These are phyloP conservation scores for Aphanoascus verrucosus DNA, from an alignment of 2,329 filamentous ascomycete species.

Conservation along the genomic window DNA sequence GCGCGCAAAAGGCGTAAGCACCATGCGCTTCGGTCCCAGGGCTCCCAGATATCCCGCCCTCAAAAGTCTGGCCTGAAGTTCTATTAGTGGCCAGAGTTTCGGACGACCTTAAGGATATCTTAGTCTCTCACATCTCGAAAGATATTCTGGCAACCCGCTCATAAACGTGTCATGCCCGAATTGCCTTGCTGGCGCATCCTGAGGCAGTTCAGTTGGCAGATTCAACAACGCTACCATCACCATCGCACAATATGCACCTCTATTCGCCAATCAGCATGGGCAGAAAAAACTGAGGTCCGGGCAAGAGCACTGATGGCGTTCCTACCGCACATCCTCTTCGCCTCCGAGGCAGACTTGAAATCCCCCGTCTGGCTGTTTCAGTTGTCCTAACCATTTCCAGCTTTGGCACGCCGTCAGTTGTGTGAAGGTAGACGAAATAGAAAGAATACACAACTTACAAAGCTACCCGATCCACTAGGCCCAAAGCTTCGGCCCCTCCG, in stretches of 20 bases:
- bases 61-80: conserved; percentile 69
- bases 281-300: conserved; percentile 1
- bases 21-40: conserved; percentile 89
- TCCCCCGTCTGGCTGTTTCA: conserved; percentile 83
- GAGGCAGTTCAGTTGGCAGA: conserved; percentile 67
- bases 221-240: conserved; percentile 74
- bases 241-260: conserved; percentile 85
- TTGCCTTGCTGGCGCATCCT: conserved; percentile 56
- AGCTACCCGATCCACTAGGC: conserved; percentile 64
- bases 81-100: conserved; percentile 5
- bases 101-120: conserved; percentile 5
- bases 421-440: neutral
- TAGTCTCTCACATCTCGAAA: conserved; percentile 59
- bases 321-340: conserved; percentile 82
- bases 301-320: conserved; percentile 7
- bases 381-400: conserved; percentile 76
- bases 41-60: conserved; percentile 80
- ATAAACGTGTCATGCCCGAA: conserved; percentile 56
- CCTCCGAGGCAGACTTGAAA: conserved; percentile 78
- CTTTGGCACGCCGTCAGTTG: conserved; percentile 20
- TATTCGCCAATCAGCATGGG: conserved; percentile 26
- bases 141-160: conserved; percentile 65
- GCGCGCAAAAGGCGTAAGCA: conserved; percentile 88
- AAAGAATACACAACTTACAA: conserved; percentile 41
- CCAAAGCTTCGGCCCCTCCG: conserved; percentile 61